Evolutionary conservation across 2,329 filamentous ascomycete genomes (phyloP).

Genomic region (Aspergillus intermedius): DNA sequence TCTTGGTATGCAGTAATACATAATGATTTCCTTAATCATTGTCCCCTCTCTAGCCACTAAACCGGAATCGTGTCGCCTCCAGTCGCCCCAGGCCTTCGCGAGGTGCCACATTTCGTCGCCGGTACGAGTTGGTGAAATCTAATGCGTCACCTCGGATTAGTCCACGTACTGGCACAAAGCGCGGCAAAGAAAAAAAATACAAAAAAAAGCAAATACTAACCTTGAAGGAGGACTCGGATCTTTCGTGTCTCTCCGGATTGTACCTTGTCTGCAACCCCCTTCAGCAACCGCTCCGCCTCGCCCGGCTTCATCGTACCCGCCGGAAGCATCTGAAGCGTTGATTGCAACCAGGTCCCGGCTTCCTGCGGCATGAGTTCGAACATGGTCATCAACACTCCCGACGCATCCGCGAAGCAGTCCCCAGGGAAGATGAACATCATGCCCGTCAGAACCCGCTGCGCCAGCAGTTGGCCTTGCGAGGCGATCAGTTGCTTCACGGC

Average conservation of each 20-base stretch:
- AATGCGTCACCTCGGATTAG: not conserved
- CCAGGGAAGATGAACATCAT: slow-evolving; percentile 99
- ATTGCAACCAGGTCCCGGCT: slow-evolving; percentile 74
- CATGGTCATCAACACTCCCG: slow-evolving; percentile 79
- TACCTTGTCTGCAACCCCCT: slow-evolving; percentile 73
- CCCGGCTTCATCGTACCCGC: slow-evolving; percentile 69
- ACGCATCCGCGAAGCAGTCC: slow-evolving; percentile 92
- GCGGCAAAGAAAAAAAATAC: not conserved
- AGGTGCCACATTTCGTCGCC: slow-evolving; percentile 89
- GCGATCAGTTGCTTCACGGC: slow-evolving; percentile 67
- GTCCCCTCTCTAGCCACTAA: slow-evolving; percentile 47
- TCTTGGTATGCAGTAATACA: not conserved
- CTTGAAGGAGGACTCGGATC: slow-evolving; percentile 75
- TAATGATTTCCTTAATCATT: too few relatives aligned
- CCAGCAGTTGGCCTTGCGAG: slow-evolving; percentile 66
- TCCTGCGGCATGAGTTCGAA: slow-evolving; percentile 80
- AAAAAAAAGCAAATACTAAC: slow-evolving; percentile 17
- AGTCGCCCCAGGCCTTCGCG: slow-evolving; percentile 81
- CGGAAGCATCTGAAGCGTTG: slow-evolving; percentile 77
- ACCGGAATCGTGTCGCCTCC: slow-evolving; percentile 82
- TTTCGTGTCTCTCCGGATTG: slow-evolving; percentile 64
- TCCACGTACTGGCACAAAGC: not conserved
- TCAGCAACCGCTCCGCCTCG: slow-evolving; percentile 74
- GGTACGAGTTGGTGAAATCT: slow-evolving; percentile 94
- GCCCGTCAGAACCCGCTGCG: slow-evolving; percentile 85